Evolutionary conservation across 768 basidiomycete species (phyloP).

Genomic region (Russula ochroleuca): DNA sequence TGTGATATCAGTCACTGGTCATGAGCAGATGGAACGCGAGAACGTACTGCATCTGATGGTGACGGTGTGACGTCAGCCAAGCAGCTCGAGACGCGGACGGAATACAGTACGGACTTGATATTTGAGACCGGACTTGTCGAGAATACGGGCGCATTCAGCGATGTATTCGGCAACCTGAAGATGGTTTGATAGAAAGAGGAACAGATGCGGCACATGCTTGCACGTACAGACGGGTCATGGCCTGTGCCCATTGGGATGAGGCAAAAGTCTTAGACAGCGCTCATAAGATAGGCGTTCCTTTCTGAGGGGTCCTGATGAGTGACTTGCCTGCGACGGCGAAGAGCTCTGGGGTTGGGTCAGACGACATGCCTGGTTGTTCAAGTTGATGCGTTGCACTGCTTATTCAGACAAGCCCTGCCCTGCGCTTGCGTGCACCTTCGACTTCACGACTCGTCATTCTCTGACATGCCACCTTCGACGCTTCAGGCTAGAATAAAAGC

Average conservation of each 20-base stretch:
- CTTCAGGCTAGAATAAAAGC: constrained; percentile 28
- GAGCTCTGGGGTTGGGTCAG: constrained; percentile 49
- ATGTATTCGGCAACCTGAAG: constrained; percentile 69
- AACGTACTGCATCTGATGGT: constrained; percentile 62
- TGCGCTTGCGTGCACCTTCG: background rate
- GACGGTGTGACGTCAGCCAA: background rate
- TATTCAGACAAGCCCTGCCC: background rate
- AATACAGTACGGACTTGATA: constrained; percentile 56
- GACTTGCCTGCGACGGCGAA: constrained; percentile 71
- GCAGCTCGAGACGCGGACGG: background rate
- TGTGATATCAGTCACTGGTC: background rate
- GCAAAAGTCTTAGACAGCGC: constrained; percentile 69
- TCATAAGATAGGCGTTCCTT: background rate
- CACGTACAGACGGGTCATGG: constrained; percentile 55
- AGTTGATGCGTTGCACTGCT: background rate
- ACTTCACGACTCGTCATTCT: background rate
- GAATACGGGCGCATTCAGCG: constrained; percentile 76
- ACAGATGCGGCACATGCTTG: background rate
- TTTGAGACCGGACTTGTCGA: constrained; percentile 76
- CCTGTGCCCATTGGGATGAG: constrained; percentile 81
- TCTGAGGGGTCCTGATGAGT: background rate
- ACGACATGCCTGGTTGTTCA: background rate
- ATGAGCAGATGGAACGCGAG: background rate
- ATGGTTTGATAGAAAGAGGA: background rate
- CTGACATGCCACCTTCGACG: constrained; percentile 22